phyloP scores from a whole-genome alignment of 495 filamentous ascomycete genomes.

The Pseudevernia furfuracea region DNA sequence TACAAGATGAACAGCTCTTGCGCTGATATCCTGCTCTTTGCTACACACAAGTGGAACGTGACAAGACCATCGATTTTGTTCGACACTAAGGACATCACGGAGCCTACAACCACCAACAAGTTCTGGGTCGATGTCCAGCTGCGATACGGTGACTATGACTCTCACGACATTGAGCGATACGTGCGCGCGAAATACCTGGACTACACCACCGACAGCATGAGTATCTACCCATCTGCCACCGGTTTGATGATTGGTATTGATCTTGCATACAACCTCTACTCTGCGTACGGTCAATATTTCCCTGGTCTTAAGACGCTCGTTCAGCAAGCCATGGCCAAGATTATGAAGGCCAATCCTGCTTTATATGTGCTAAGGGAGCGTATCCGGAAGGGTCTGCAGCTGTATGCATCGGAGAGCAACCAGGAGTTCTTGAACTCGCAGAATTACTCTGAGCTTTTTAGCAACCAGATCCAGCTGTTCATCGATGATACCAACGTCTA shows the following conservation, averaged over 20 bases:
- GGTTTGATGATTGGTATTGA: constrained; percentile 98
- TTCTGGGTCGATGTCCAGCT: constrained; percentile 99
- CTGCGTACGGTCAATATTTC: constrained; percentile 98
- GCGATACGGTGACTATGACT: constrained; percentile 97
- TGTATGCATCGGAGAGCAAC: constrained; percentile 98
- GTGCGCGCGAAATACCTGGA: constrained; percentile 97
- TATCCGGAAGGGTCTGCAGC: constrained; percentile 96
- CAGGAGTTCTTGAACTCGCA: constrained; percentile 99
- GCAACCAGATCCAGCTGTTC: constrained; percentile 97
- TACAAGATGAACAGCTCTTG: constrained; percentile 99
- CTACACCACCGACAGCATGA: constrained; percentile 98
- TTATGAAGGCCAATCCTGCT: constrained; percentile 99
- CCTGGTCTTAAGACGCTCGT: constrained; percentile 93
- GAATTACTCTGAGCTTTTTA: constrained; percentile 99
- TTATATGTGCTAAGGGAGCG: constrained; percentile 94
- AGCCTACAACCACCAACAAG: constrained; percentile 93
- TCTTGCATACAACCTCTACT: constrained; percentile 96
- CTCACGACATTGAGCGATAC: constrained; percentile 97
- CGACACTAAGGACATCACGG: constrained; percentile 94
- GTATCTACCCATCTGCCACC: constrained; percentile 95
- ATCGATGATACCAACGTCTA: constrained; percentile 99
- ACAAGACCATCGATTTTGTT: constrained; percentile 86
- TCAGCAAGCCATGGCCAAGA: constrained; percentile 98
- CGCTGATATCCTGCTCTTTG: constrained; percentile 95
- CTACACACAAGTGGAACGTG: constrained; percentile 98